Evolutionary conservation across 1,284 basidiomycete species (phyloP).

Genomic region (Malassezia japonica): DNA sequence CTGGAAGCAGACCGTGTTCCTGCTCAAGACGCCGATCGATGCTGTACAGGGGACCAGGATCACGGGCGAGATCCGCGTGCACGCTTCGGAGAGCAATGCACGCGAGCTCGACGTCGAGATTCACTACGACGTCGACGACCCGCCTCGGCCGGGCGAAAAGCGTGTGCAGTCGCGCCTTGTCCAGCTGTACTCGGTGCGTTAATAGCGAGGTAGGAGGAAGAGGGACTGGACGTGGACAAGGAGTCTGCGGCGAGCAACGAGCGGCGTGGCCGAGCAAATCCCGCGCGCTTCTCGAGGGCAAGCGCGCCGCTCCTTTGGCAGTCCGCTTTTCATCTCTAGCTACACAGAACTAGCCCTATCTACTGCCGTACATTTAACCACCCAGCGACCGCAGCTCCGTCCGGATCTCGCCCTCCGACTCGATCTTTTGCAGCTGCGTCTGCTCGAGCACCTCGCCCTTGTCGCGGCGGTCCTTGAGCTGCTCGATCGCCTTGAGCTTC

Average conservation of each 20-base stretch:
- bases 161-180: constrained; percentile 12
- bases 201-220: neutral
- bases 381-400: constrained; percentile 61
- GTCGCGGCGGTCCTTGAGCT: constrained; percentile 77
- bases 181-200: constrained; percentile 17
- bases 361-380: neutral
- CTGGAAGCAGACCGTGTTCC: constrained; percentile 92
- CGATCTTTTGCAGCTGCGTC: constrained; percentile 91
- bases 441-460: constrained; percentile 80
- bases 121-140: constrained; percentile 58
- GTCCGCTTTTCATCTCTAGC: neutral
- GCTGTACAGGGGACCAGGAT: constrained; percentile 69
- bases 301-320: neutral
- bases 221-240: neutral
- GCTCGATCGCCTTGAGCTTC: constrained; percentile 88
- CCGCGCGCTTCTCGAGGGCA: neutral
- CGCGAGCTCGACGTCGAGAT: constrained; percentile 86
- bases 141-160: constrained; percentile 1
- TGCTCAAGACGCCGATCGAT: constrained; percentile 67
- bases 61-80: constrained; percentile 68
- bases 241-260: too few relatives aligned
- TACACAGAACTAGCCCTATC: neutral
- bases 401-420: constrained; percentile 70
- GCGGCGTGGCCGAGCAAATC: too few relatives aligned
- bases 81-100: constrained; percentile 69